A percentile compares a stretch with the other conserved stretches of the same genome.
phyloP scores from a whole-genome alignment of 257 asterid genomes.

The Catharanthus roseus region DNA sequence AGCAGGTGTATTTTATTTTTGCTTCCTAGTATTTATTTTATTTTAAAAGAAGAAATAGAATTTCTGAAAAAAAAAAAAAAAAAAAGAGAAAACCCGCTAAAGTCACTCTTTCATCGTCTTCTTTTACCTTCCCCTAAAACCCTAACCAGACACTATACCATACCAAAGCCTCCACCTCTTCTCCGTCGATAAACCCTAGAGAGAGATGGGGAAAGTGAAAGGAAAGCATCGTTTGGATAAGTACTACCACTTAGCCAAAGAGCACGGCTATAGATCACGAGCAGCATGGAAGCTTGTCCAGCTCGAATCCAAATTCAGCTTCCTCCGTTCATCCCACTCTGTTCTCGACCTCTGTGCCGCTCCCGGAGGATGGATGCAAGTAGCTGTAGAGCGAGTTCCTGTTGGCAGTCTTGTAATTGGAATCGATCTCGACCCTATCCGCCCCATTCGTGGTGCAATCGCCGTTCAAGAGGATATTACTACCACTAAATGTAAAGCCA shows the following conservation, averaged over 20 bases:
- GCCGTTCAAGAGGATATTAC: constrained; percentile 80
- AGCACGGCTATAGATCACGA: constrained; percentile 83
- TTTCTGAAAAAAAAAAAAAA: background rate
- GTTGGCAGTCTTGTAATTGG: constrained; percentile 85
- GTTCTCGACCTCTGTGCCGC: constrained; percentile 98
- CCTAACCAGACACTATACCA: background rate
- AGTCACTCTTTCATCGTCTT: background rate
- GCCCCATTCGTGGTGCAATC: constrained; percentile 79
- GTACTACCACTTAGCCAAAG: constrained; percentile 72
- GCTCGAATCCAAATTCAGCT: constrained; percentile 62
- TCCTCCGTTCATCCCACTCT: constrained; percentile 67
- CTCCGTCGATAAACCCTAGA: background rate
- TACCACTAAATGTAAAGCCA: constrained; percentile 50
- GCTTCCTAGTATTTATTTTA: too few species aligned
- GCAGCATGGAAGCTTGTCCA: constrained; percentile 92
- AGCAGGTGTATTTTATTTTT: too few species aligned
- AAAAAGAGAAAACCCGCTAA: background rate
- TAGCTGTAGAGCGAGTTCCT: constrained; percentile 64
- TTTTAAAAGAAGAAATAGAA: too few species aligned
- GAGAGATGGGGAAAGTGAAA: constrained; percentile 76
- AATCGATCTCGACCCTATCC: constrained; percentile 75
- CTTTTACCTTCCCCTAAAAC: background rate
- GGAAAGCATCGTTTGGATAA: constrained; percentile 90
- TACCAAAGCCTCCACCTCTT: background rate
- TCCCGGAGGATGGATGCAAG: constrained; percentile 99